Percentiles rank a stretch among this genome's conserved stretches.
Conservation (phyloP, 23 red algal genomes). For the Chondrus crispus region DNA sequence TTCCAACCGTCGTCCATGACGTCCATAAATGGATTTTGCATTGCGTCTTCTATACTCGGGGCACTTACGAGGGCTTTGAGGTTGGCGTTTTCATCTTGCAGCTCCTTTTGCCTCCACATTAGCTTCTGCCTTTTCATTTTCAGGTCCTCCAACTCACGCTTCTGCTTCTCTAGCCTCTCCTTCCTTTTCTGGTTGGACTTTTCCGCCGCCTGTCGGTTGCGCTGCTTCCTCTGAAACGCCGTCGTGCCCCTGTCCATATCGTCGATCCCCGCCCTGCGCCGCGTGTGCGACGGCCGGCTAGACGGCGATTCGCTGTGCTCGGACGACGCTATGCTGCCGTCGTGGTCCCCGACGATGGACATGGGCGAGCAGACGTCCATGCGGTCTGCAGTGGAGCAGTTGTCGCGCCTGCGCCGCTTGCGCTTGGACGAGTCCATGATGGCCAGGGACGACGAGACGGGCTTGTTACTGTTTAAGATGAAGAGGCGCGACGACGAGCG, state of each 20-base stretch:
- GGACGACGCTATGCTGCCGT: background rate
- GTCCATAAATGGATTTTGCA: too few species aligned
- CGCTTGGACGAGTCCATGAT: background rate
- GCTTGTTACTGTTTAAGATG: background rate
- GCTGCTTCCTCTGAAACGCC: background rate
- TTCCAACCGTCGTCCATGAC: too few species aligned
- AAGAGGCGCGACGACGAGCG: background rate
- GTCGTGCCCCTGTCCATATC: background rate
- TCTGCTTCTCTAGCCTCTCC: background rate
- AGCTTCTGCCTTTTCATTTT: background rate
- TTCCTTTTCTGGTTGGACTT: background rate
- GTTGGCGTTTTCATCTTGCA: background rate
- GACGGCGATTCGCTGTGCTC: background rate
- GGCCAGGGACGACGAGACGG: background rate
- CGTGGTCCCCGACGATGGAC: background rate
- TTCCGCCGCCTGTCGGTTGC: background rate
- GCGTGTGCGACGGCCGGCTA: background rate
- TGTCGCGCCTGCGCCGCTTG: too few species aligned
- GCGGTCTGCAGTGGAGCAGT: background rate
- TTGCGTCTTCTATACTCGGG: too few species aligned
- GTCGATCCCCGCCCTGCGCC: background rate
- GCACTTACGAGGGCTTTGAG: too few species aligned
- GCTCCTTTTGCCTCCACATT: background rate
- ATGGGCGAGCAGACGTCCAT: background rate
- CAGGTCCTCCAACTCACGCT: background rate